Base-by-base conservation (phyloP, 2,329 filamentous ascomycete genomes). In the Talaromyces albobiverticillius region DNA sequence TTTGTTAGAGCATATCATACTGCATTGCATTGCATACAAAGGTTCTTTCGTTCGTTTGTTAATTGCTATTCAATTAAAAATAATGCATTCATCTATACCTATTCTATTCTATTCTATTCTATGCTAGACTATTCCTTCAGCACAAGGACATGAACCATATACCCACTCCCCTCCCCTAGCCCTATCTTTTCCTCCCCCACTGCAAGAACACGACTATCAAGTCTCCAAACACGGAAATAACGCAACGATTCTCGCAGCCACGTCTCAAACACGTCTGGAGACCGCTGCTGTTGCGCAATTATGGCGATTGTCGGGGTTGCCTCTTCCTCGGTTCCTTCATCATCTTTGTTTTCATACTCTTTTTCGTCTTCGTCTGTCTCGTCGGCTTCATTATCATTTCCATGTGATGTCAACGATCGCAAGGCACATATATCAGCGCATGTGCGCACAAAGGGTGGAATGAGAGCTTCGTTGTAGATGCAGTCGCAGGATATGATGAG, bases 381-480 rank as follows among this genome's bases (percentile, higher is more conserved):
- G 49, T 16, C 59, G 4, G 18, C 7, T 48, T 43, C 59, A 46
- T 29, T 59, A n/a, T n/a, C n/a, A n/a, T n/a, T n/a, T n/a, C n/a
- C n/a, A 0, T 57, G 34, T 32, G 64, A 67, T 0, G 56, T 53
- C 13, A 8, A n/a, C 3, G 68, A 66, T 31, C 85, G 77, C 14
- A 93, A 70, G 9, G 74, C 74, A 70, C 90, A 95, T 22, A 85
- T 79, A 58, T 95, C 88, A 5, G 78, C 83, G 67, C 89, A 95
- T 0, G 90, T 88, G 62, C 86, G 82, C n/a, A 94, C 88, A 46
- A 97, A 82, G 0, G 92, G 90, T 41, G 82, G 76, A 22, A 97
- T 83, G 3, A 97, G 81, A 2, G 88, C 83, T 60, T 96, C 89
- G 71, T 97, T 99, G 77, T 95, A 99, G 61, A 99, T 87, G 71